Conservation (phyloP, 148 eudicot species). For the Chenopodium formosanum region DNA sequence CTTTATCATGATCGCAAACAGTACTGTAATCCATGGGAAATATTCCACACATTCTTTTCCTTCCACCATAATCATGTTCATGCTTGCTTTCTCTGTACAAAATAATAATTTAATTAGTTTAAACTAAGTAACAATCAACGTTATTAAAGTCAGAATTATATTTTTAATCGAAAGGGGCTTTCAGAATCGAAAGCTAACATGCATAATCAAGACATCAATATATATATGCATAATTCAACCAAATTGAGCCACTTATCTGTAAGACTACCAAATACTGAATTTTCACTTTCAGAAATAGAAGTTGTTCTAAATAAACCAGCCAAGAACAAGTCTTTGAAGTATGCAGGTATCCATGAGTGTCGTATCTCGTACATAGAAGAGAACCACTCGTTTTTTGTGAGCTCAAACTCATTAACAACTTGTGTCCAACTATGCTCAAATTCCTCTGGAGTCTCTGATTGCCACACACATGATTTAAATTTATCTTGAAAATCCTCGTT, state of each 20-base stretch:
- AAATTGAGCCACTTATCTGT: background rate
- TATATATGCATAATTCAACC: background rate
- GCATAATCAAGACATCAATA: too few relatives aligned
- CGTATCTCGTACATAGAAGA: background rate
- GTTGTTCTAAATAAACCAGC: background rate
- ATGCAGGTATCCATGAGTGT: background rate
- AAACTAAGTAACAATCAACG: too few relatives aligned
- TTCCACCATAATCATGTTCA: too few relatives aligned
- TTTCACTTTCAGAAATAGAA: background rate
- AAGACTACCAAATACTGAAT: background rate
- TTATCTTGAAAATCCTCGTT: background rate
- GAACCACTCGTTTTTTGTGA: background rate
- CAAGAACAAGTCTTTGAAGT: background rate
- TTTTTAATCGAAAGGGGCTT: too few relatives aligned
- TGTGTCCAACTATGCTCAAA: background rate
- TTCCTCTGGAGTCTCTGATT: background rate
- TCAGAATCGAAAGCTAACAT: too few relatives aligned
- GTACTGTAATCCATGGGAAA: too few relatives aligned
- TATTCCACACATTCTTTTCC: too few relatives aligned
- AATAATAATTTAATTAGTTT: too few relatives aligned
- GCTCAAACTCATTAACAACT: background rate
- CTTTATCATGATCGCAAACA: too few relatives aligned
- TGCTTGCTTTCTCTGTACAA: too few relatives aligned
- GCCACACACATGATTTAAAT: background rate
- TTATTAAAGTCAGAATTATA: too few relatives aligned